phyloP scores from a whole-genome alignment of 768 basidiomycete species.

The Boletus insuetus region DNA sequence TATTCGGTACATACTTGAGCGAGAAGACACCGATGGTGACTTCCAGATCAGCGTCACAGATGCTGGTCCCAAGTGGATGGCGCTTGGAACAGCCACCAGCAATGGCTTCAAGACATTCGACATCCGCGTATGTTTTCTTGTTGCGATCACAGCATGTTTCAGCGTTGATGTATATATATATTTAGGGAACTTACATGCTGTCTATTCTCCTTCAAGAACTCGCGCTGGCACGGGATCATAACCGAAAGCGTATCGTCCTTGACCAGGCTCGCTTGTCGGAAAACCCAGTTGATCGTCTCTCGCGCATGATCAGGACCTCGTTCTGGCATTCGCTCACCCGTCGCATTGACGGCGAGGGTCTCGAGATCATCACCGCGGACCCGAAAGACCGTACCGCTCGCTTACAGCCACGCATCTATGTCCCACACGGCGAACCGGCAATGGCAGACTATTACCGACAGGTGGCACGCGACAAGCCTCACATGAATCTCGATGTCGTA shows the following conservation, averaged over 20 bases:
- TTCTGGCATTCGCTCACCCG: constrained; percentile 99
- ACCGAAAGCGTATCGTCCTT: constrained; percentile 94
- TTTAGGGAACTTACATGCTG: constrained; percentile 97
- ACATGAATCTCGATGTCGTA: constrained; percentile 90
- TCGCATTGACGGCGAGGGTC: constrained; percentile 93
- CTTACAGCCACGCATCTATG: constrained; percentile 89
- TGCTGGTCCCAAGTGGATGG: constrained; percentile 94
- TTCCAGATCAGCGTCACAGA: constrained; percentile 97
- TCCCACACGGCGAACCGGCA: constrained; percentile 87
- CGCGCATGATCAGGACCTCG: constrained; percentile 95
- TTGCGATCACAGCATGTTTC: neutral
- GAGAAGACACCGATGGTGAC: constrained; percentile 96
- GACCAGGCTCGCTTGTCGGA: constrained; percentile 97
- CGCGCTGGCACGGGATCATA: constrained; percentile 92
- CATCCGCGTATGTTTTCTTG: constrained; percentile 62
- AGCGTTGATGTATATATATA: constrained; percentile 15
- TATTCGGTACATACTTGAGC: constrained; percentile 91
- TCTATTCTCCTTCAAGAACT: constrained; percentile 99
- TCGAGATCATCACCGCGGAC: constrained; percentile 96
- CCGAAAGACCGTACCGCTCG: constrained; percentile 95
- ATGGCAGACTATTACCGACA: constrained; percentile 95
- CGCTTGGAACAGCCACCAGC: constrained; percentile 93
- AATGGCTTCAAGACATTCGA: constrained; percentile 99
- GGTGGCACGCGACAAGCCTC: constrained; percentile 89
- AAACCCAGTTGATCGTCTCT: constrained; percentile 95